Conservation (phyloP, 805 yeast genomes). For the Wickerhamomyces strasburgensis region DNA sequence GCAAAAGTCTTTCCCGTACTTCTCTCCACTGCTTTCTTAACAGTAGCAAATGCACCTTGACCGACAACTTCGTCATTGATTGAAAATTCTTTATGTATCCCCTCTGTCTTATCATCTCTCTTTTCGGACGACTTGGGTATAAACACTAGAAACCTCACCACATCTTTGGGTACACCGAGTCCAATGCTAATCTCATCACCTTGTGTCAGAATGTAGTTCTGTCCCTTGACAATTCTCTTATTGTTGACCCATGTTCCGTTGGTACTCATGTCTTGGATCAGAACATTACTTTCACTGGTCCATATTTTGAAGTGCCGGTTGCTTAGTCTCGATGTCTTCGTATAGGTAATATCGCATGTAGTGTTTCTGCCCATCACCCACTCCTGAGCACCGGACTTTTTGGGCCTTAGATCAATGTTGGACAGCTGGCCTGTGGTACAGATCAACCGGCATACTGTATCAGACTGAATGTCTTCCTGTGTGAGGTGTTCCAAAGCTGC, state of each 20-base stretch:
- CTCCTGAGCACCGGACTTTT: slow-evolving; percentile 30
- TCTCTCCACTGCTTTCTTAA: slow-evolving; percentile 84
- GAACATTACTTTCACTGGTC: slow-evolving; percentile 50
- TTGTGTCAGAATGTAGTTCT: slow-evolving; percentile 76
- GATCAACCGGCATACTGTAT: slow-evolving; percentile 49
- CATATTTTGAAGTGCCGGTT: slow-evolving; percentile 71
- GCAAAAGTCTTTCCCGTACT: slow-evolving; percentile 83
- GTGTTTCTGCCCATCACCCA: slow-evolving; percentile 78
- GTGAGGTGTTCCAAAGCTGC: slow-evolving; percentile 30
- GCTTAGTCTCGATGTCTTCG: slow-evolving; percentile 61
- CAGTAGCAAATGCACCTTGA: slow-evolving; percentile 98
- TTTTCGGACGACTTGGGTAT: slow-evolving; percentile 24
- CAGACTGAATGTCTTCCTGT: slow-evolving; percentile 34
- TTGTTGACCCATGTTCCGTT: slow-evolving; percentile 91
- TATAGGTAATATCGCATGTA: slow-evolving; percentile 57
- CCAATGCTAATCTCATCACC: slow-evolving; percentile 95
- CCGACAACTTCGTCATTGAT: slow-evolving; percentile 85
- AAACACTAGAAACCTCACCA: slow-evolving; percentile 42
- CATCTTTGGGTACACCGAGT: slow-evolving; percentile 72
- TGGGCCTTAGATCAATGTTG: slow-evolving; percentile 40
- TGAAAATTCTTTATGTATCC: slow-evolving; percentile 66
- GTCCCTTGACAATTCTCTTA: slow-evolving; percentile 63
- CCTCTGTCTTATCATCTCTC: slow-evolving; percentile 27
- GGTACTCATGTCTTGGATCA: slow-evolving; percentile 65
- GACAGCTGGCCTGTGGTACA: slow-evolving; percentile 55